A percentile compares a stretch with the other conserved stretches of the same genome.
Evolutionary conservation across 2,329 filamentous ascomycete species (phyloP).

Genomic region (Bipolaris cookei): DNA sequence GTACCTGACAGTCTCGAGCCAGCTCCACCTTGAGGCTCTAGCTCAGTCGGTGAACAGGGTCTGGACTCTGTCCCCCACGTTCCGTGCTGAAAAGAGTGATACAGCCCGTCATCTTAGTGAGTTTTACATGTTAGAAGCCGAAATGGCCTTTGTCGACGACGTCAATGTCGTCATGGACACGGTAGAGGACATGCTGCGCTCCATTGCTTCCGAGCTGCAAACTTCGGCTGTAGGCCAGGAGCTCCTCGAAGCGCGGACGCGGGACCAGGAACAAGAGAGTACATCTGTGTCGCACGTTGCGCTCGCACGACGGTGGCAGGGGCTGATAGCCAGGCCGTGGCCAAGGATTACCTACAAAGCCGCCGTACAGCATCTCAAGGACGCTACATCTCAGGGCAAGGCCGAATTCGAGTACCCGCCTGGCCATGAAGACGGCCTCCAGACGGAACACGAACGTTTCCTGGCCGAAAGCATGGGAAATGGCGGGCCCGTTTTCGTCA

Average conservation of each 20-base stretch:
- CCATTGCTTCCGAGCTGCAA: conserved; percentile 59
- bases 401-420: conserved; percentile 71
- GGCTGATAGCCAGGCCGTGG: conserved; percentile 75
- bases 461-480: conserved; percentile 72
- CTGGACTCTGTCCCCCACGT: conserved; percentile 92
- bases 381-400: conserved; percentile 59
- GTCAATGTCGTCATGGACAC: conserved; percentile 76
- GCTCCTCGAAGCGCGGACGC: conserved; percentile 57
- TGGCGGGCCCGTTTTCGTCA: conserved; percentile 81
- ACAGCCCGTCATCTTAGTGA: conserved; percentile 93
- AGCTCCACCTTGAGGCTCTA: conserved; percentile 91
- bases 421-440: conserved; percentile 74
- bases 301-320: conserved; percentile 74
- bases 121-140: conserved; percentile 98
- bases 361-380: conserved; percentile 72
- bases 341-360: conserved; percentile 82
- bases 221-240: conserved; percentile 61
- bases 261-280: conserved; percentile 45
- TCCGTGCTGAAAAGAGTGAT: conserved; percentile 83
- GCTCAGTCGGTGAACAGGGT: conserved; percentile 87
- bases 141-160: conserved; percentile 77
- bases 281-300: conserved; percentile 54
- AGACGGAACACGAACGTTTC: conserved; percentile 91
- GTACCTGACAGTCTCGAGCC: conserved; percentile 93
- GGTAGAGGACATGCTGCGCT: conserved; percentile 78